Evolutionary conservation across 148 eudicot genomes (phyloP).

Genomic region (Persicaria tinctoria): DNA sequence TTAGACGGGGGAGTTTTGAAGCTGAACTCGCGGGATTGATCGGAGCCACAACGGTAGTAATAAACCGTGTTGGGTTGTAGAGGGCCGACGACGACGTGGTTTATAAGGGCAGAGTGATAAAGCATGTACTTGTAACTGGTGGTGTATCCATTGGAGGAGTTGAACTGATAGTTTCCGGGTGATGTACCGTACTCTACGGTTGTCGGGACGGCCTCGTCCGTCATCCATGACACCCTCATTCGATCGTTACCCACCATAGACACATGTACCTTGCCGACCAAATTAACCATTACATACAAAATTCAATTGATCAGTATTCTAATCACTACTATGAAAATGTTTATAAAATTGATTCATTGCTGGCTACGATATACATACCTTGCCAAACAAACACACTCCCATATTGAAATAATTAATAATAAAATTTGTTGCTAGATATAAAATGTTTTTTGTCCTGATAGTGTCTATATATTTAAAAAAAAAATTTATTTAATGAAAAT

Average conservation of each 20-base stretch:
- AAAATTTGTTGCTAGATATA: too few relatives aligned
- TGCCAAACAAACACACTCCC: too few relatives aligned
- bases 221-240: slow-evolving; percentile 66
- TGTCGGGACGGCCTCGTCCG: slow-evolving; percentile 31
- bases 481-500: too few relatives aligned
- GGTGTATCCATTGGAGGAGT: slow-evolving; percentile 30
- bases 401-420: too few relatives aligned
- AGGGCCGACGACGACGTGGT: slow-evolving; percentile 53
- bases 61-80: slow-evolving; percentile 40
- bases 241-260: slow-evolving; percentile 30
- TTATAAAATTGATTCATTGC: too few relatives aligned
- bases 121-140: slow-evolving; percentile 28
- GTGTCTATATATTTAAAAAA: too few relatives aligned
- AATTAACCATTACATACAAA: too few relatives aligned
- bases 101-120: slow-evolving; percentile 50
- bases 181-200: slow-evolving; percentile 49
- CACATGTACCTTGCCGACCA: slow-evolving; percentile 2
- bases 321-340: too few relatives aligned
- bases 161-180: slow-evolving; percentile 23
- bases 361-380: too few relatives aligned
- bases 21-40: slow-evolving; percentile 35
- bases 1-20: slow-evolving; percentile 57
- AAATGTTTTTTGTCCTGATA: too few relatives aligned
- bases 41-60: slow-evolving; percentile 44
- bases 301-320: too few relatives aligned